A percentile compares a stretch with the other conserved stretches of the same genome.
phyloP scores from a whole-genome alignment of 2,329 filamentous ascomycete genomes.

The Penicillium palitans region DNA sequence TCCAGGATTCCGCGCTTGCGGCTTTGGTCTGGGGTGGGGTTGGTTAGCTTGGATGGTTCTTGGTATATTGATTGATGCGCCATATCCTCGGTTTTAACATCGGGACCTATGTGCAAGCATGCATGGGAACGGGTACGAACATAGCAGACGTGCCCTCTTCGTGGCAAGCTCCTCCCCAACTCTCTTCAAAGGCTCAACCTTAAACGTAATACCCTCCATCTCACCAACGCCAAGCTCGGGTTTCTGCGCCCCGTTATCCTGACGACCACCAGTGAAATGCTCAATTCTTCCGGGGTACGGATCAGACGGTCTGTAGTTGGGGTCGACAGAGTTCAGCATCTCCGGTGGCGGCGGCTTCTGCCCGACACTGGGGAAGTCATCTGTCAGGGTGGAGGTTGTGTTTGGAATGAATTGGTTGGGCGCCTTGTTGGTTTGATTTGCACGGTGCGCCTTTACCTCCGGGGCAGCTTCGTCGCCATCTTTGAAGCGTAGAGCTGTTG shows the following conservation, averaged over 20 bases:
- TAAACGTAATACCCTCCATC: conserved; percentile 81
- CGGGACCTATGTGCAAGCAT: neutral
- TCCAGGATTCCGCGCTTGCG: conserved; percentile 95
- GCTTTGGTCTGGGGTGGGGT: conserved; percentile 71
- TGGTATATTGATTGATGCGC: neutral
- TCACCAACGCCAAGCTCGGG: conserved; percentile 79
- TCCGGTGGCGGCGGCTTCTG: conserved; percentile 60
- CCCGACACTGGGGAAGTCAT: conserved; percentile 62
- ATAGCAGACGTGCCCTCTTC: conserved; percentile 82
- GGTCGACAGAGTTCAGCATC: conserved; percentile 57
- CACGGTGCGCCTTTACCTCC: conserved; percentile 55
- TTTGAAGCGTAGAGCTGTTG: conserved; percentile 34
- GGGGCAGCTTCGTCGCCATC: conserved; percentile 54
- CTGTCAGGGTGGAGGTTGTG: conserved; percentile 63
- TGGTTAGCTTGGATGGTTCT: conserved; percentile 10
- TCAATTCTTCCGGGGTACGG: conserved; percentile 63
- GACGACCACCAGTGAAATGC: conserved; percentile 65
- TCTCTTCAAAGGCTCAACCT: conserved; percentile 83
- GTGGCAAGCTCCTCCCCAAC: conserved; percentile 80
- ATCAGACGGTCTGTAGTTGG: conserved; percentile 59
- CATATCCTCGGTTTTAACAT: neutral
- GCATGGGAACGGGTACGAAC: conserved; percentile 35
- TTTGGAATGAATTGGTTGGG: conserved; percentile 65
- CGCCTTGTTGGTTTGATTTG: conserved; percentile 58
- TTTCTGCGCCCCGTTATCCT: conserved; percentile 54